These are phyloP conservation scores for Phytopythium boreale DNA, from an alignment of 352 stramenopile genomes.

Conservation along the genomic window DNA sequence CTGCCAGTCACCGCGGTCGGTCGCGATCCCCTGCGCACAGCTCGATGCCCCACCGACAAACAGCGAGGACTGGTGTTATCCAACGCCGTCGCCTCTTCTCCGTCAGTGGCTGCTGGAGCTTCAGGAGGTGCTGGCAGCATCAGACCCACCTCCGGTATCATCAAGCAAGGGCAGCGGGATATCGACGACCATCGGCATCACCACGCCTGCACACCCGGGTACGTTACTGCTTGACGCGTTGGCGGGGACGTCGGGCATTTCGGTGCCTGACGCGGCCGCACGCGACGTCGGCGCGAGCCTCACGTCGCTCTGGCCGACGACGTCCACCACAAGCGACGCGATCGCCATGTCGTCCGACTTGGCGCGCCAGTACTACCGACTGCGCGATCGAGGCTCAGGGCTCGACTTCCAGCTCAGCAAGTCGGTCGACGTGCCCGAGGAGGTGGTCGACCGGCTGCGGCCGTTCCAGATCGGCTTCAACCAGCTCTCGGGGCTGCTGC, in stretches of 20 bases:
- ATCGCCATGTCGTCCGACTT: constrained; percentile 2
- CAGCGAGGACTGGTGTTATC: constrained; percentile 1
- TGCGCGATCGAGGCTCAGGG: not conserved
- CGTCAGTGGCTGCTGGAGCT: not conserved
- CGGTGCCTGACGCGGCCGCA: not conserved
- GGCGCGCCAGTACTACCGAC: constrained; percentile 2
- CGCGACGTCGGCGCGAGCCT: not conserved
- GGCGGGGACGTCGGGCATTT: not conserved
- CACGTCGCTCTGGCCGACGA: not conserved
- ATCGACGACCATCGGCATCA: not conserved
- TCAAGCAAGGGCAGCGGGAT: not conserved
- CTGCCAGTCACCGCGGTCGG: not conserved
- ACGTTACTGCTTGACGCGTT: not conserved
- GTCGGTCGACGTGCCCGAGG: constrained; percentile 14
- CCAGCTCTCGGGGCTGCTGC: constrained; percentile 21
- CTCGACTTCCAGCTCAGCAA: not conserved
- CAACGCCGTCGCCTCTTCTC: not conserved
- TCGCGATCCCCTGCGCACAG: not conserved
- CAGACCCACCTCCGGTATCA: not conserved
- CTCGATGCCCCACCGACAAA: not conserved
- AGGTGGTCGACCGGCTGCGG: constrained; percentile 17
- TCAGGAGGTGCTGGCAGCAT: not conserved
- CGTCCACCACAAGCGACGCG: not conserved
- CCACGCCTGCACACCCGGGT: too few relatives aligned
- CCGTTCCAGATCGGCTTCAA: constrained; percentile 18